phyloP scores from a whole-genome alignment of 805 yeast genomes.

The Spathaspora hagerdaliae region DNA sequence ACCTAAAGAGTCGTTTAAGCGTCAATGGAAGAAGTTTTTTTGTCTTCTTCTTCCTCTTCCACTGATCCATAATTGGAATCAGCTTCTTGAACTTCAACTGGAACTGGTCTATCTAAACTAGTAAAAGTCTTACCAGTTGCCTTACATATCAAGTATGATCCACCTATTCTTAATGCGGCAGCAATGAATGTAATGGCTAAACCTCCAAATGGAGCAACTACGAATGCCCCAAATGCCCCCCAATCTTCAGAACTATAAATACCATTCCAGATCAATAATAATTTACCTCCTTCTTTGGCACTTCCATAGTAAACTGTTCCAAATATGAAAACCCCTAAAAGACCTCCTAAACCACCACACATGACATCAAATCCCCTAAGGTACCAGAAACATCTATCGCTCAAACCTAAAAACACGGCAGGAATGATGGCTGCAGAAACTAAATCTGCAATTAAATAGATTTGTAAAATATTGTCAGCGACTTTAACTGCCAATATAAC shows the following conservation, averaged over 20 bases:
- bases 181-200: conserved; percentile 51
- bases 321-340: conserved; percentile 73
- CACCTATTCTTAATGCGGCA: conserved; percentile 45
- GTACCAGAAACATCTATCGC: conserved; percentile 56
- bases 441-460: conserved; percentile 86
- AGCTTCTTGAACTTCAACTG: conserved; percentile 8
- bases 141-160: conserved; percentile 27
- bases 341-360: conserved; percentile 79
- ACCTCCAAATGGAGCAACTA: conserved; percentile 84
- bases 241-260: conserved; percentile 74
- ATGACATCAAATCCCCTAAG: conserved; percentile 77
- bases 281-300: conserved; percentile 73
- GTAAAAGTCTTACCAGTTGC: conserved; percentile 37
- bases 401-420: conserved; percentile 68
- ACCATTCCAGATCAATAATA: conserved; percentile 76
- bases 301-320: conserved; percentile 75
- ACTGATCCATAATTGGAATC: conserved; percentile 1
- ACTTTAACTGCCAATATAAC: conserved; percentile 78
- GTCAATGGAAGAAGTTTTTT: not conserved
- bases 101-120: conserved; percentile 39
- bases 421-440: conserved; percentile 87
- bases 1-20: too few species aligned
- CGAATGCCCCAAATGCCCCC: conserved; percentile 95
- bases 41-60: conserved; percentile 1
- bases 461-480: conserved; percentile 79